phyloP scores from a whole-genome alignment of 129 eudicot genomes.

The Flaveria brownii region DNA sequence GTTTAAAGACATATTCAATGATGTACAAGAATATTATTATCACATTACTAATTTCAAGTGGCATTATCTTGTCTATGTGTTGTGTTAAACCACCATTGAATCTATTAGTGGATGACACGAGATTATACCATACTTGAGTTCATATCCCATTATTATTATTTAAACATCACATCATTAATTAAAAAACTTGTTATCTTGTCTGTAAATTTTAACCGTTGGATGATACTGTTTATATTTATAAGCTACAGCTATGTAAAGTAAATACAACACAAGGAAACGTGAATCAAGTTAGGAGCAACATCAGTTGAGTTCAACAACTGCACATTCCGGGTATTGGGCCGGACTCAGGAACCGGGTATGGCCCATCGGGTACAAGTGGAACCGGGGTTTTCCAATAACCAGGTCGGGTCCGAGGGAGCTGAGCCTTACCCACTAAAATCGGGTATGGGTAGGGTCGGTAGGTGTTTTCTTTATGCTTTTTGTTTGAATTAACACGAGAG shows the following conservation, averaged over 20 bases:
- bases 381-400: too few relatives aligned
- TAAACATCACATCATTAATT: neutral
- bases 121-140: neutral
- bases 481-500: too few relatives aligned
- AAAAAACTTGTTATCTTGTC: too few relatives aligned
- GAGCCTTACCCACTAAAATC: too few relatives aligned
- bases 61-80: neutral
- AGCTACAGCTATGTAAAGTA: neutral
- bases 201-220: neutral
- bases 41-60: neutral
- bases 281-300: neutral
- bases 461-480: too few relatives aligned
- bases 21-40: neutral
- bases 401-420: too few relatives aligned
- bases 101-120: too few relatives aligned
- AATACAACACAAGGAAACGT: neutral
- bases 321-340: too few relatives aligned
- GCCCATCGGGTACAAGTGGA: too few relatives aligned
- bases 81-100: neutral
- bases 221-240: neutral
- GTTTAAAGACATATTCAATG: slow-evolving; percentile 28
- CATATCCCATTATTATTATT: neutral
- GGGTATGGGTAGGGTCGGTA: too few relatives aligned
- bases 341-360: too few relatives aligned
- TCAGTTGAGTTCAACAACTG: too few relatives aligned